Evolutionary conservation across 1,284 basidiomycete species (phyloP).

Genomic region (Ustilago shanxiensis): DNA sequence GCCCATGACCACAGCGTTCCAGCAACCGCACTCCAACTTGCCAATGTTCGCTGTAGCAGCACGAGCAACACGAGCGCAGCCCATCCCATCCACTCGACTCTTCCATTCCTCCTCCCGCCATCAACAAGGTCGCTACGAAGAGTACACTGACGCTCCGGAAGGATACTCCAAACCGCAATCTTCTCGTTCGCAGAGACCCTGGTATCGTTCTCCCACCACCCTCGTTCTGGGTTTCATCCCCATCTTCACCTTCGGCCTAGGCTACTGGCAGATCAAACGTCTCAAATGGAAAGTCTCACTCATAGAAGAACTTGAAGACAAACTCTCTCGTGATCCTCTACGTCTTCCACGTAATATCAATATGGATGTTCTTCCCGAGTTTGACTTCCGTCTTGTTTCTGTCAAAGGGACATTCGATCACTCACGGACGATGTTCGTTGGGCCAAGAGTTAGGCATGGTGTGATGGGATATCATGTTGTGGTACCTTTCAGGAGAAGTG

Average conservation of each 20-base stretch:
- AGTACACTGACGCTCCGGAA: constrained; percentile 34
- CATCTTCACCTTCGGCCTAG: constrained; percentile 89
- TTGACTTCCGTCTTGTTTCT: constrained; percentile 61
- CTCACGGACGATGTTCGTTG: constrained; percentile 81
- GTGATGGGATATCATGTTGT: constrained; percentile 87
- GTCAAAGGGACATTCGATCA: constrained; percentile 72
- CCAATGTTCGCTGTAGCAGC: neutral
- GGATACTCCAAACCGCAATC: constrained; percentile 30
- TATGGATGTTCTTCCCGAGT: constrained; percentile 54
- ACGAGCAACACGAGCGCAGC: neutral
- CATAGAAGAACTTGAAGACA: constrained; percentile 94
- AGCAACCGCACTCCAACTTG: neutral
- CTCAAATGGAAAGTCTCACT: constrained; percentile 94
- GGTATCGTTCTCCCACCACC: constrained; percentile 63
- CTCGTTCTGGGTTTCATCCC: constrained; percentile 87
- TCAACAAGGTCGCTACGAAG: constrained; percentile 9
- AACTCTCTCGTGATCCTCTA: constrained; percentile 84
- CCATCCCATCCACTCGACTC: neutral
- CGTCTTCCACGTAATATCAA: constrained; percentile 86
- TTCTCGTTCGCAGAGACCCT: constrained; percentile 28
- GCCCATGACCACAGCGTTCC: neutral
- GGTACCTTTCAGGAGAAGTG: constrained; percentile 81
- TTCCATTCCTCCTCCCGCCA: constrained; percentile 12
- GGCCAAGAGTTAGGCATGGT: constrained; percentile 89
- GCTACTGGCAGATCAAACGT: constrained; percentile 90